phyloP scores from a whole-genome alignment of 805 yeast genomes.

The Candida sithepensis region DNA sequence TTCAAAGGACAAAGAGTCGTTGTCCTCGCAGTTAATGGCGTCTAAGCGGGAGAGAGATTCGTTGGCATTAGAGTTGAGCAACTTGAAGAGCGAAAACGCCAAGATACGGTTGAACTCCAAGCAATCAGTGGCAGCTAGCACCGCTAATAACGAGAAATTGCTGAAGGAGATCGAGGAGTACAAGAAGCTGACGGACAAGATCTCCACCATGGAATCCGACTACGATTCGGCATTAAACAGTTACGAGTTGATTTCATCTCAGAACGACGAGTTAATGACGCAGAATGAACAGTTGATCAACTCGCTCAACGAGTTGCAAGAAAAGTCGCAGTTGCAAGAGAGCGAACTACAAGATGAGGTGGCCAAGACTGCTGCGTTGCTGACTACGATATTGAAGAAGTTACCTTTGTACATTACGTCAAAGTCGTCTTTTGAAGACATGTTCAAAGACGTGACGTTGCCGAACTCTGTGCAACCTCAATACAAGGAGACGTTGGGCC shows the following conservation, averaged over 20 bases:
- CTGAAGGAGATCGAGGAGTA: slow-evolving; percentile 7
- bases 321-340: no score
- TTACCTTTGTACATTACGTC: not conserved
- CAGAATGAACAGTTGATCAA: not conserved
- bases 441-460: not conserved
- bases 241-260: slow-evolving; percentile 4
- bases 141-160: not conserved
- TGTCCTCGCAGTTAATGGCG: not conserved
- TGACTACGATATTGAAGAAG: not conserved
- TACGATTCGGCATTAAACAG: slow-evolving; percentile 9
- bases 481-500: not conserved
- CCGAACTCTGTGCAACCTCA: not conserved
- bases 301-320: no score
- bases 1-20: not conserved
- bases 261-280: slow-evolving; percentile 5
- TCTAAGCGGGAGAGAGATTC: not conserved
- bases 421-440: not conserved
- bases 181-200: slow-evolving; percentile 3
- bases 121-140: not conserved
- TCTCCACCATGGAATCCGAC: slow-evolving; percentile 7
- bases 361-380: no score
- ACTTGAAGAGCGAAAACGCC: not conserved
- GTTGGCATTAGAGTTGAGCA: not conserved
- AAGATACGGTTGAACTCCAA: not conserved
- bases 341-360: no score